Base-by-base conservation (phyloP, 768 basidiomycete species). In the Tricholoma furcatifolium region DNA sequence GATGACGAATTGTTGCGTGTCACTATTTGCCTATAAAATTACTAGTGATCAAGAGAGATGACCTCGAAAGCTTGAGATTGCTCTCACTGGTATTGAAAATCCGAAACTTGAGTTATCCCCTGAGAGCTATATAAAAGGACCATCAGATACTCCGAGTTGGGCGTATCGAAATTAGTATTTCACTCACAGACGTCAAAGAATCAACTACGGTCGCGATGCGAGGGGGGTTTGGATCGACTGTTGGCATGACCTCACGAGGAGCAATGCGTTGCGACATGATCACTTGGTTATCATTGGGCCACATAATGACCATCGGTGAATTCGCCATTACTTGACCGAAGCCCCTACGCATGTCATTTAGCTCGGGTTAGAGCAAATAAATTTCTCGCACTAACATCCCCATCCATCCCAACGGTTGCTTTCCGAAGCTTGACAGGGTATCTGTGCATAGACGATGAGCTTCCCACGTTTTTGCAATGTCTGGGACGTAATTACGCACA, bases 301-400 rank as follows among this genome's bases (percentile, higher is more conserved):
- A 91, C 74, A 83, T 79, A 27, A 89, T 83, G 53, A 91, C 83
- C 85, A 91, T 88, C 0, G 82, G 77, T 6, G 77, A 70, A 57
- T 75, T 70, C 1, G 73, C 63, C 85, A 87, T 85, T 51, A 65
- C 58, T 8, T 53, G 57, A 20, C 85, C 85, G 60, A 83, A 87
- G 4, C 85, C 85, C 62, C 84, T 87, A 59, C 9, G 60, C 20
- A 42, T 44, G 4, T n/a, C 24, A 30, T 46, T 52, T 21, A 39
- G 49, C 10, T 11, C 43, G 21, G n/a, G n/a, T 3, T 30, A n/a
- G 24, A 41, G 30, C 3, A 51, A 35, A 36, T 23, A 35, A 18
- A 17, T 32, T n/a, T 30, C 35, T 34, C n/a, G 34, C 7, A 65
- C 76, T 53, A 55, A 83, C 83, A 85, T 76, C 30, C 72, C 82